Evolutionary conservation across 1,284 basidiomycete species (phyloP).

Genomic region (Caloboletus inedulis): DNA sequence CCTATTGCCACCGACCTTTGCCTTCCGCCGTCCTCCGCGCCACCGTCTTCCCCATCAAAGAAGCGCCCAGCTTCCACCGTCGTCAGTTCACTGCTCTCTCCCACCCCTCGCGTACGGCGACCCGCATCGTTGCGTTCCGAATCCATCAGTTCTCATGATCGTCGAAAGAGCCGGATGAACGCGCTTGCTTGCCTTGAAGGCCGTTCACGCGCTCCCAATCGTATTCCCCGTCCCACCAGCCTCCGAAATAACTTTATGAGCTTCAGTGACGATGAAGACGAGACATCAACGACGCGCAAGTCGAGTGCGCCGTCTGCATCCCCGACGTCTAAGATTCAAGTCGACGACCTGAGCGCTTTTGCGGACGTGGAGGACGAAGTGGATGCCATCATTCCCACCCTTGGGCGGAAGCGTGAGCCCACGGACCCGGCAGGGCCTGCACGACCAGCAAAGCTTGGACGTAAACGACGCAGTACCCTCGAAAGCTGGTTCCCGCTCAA

Average conservation of each 20-base stretch:
- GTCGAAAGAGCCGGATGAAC: conserved; percentile 41
- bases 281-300: conserved; percentile 22
- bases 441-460: conserved; percentile 11
- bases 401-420: conserved; percentile 1
- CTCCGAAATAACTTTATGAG: conserved; percentile 57
- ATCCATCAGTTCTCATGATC: conserved; percentile 32
- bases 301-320: background rate
- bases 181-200: conserved; percentile 66
- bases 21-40: background rate
- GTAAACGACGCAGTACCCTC: conserved; percentile 38
- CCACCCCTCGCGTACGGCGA: background rate
- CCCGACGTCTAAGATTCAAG: background rate
- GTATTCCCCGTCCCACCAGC: conserved; percentile 12
- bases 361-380: conserved; percentile 34
- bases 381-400: conserved; percentile 18
- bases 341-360: conserved; percentile 22
- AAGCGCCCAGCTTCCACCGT: conserved; percentile 16
- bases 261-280: conserved; percentile 61
- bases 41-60: background rate
- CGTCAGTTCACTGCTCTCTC: conserved; percentile 7
- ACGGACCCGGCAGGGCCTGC: background rate
- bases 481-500: conserved; percentile 48
- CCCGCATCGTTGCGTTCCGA: conserved; percentile 30
- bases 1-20: conserved; percentile 16
- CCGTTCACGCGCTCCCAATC: conserved; percentile 27